Evolutionary conservation across 257 asterid species (phyloP), one percentile per base, ranked within the genome.

Genomic region (Plantago major): DNA sequence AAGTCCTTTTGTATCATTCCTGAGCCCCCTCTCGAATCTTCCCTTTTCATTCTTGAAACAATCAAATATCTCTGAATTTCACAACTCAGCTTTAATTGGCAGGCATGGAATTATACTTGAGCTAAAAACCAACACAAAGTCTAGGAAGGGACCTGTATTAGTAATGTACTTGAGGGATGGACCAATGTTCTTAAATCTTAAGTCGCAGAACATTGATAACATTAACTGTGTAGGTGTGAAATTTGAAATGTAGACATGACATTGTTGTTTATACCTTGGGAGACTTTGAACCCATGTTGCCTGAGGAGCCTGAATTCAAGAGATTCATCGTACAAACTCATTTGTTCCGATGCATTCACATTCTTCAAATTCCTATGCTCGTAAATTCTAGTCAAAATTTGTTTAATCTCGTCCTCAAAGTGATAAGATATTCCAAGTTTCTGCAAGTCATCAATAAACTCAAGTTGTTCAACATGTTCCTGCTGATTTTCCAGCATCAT

Each of bases 31-130:
- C 46, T 61, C 56, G 14, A 78, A 72, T 0, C 70, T 69, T 0
- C 84, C 80, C 52, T 64, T n/a, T n/a, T n/a, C n/a, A n/a, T n/a
- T n/a, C n/a, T n/a, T n/a, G n/a, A n/a, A n/a, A n/a, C n/a, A n/a
- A 44, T 71, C 58, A 59, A 83, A 78, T 37, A 73, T 66, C 1
- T 67, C 87, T 83, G 79, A 48, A 51, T 10, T 56, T 57, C 0
- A 28, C 28, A 17, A 82, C 73, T 4, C 56, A 74, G 1, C 52
- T n/a, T n/a, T n/a, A n/a, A n/a, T n/a, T n/a, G n/a, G n/a, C n/a
- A n/a, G n/a, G n/a, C n/a, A n/a, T n/a, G n/a, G n/a, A n/a, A n/a
- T n/a, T n/a, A n/a, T n/a, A n/a, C n/a, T n/a, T n/a, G n/a, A n/a
- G n/a, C n/a, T n/a, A n/a, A n/a, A n/a, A n/a, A n/a, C n/a, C n/a